Evolutionary conservation across 768 basidiomycete genomes (phyloP).

Genomic region (Mycena alexandri): DNA sequence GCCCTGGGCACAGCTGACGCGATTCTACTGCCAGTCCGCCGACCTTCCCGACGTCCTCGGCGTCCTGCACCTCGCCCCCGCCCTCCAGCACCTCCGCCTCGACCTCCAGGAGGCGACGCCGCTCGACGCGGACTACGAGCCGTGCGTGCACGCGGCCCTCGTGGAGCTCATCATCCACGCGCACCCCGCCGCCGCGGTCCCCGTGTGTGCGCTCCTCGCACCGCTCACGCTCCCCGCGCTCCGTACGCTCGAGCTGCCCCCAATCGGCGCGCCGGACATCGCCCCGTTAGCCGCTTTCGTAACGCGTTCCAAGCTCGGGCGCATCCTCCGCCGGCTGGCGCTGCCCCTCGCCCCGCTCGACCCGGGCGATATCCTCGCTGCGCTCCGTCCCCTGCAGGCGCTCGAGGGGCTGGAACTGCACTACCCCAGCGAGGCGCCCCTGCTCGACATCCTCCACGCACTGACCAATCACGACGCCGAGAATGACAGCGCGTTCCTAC

Average conservation of each 20-base stretch:
- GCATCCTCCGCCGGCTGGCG: background rate
- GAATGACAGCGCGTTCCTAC: slow-evolving; percentile 5
- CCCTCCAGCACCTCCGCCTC: slow-evolving; percentile 3
- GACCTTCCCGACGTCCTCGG: background rate
- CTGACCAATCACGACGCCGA: background rate
- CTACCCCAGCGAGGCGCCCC: background rate
- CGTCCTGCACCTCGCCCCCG: background rate
- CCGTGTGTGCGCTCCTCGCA: slow-evolving; percentile 1
- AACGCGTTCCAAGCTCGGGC: background rate
- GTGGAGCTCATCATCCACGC: slow-evolving; percentile 1
- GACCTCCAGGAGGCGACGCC: background rate
- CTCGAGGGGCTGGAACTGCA: slow-evolving; percentile 8
- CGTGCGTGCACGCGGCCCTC: background rate
- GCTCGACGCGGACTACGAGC: background rate
- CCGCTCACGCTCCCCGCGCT: slow-evolving; percentile 5
- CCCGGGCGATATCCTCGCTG: background rate
- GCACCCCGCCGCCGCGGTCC: slow-evolving; percentile 10
- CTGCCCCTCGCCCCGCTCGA: slow-evolving; percentile 10
- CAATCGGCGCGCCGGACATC: slow-evolving; percentile 1
- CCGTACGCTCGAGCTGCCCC: background rate
- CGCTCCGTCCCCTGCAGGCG: background rate
- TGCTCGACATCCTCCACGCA: background rate
- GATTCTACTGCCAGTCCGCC: background rate
- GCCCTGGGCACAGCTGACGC: slow-evolving; percentile 17
- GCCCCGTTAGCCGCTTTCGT: background rate